Evolutionary conservation across 106 monocot genomes (phyloP), one percentile per base, ranked within the genome.

Genomic region (Acorus gramineus): DNA sequence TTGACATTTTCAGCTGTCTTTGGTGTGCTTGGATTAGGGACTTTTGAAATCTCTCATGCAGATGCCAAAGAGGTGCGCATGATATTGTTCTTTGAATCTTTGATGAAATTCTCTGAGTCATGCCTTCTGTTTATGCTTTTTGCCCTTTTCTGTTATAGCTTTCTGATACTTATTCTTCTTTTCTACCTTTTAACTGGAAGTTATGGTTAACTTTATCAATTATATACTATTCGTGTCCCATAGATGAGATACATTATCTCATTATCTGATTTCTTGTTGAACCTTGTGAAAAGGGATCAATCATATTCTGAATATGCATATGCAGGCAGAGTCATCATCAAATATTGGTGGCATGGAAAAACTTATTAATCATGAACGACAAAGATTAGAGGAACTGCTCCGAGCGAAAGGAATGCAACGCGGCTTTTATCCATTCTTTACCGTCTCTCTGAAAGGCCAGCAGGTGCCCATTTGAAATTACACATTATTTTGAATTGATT

Each of bases 381-480:
- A 63, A 68, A 57, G 78, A 28, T 69, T 93, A 57, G 82, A 88
- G 63, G 85, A 88, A 52, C 61, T 88, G 65, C 60, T 93, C 4
- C 67, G 49, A 44, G 74, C 45, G 48, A 73, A 55, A 55, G 88
- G 85, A 47, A 71, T 88, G 80, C 78, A 53, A 12, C 73, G 63
- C 3, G 93, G 93, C 14, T 72, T 80, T 3, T 86, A 86, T 55
- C 93, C 93, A 4, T 66, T 78, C 2, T 89, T 79, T 59, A 56
- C 62, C 3, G 81, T 93, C 52, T 45, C 78, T 43, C 69, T 75
- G 44, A 85, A 71, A 63, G 93, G 89, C 46, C 76, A 73, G 46
- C 85, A 93, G 83, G 83, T 90, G 59, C n/a, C 42, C 2, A 57
- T 11, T 52, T 6, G 56, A 46, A 3, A 8, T 56, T 0, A 42